Evolutionary conservation across 441 rosid species (phyloP).

Genomic region (Hura crepitans): DNA sequence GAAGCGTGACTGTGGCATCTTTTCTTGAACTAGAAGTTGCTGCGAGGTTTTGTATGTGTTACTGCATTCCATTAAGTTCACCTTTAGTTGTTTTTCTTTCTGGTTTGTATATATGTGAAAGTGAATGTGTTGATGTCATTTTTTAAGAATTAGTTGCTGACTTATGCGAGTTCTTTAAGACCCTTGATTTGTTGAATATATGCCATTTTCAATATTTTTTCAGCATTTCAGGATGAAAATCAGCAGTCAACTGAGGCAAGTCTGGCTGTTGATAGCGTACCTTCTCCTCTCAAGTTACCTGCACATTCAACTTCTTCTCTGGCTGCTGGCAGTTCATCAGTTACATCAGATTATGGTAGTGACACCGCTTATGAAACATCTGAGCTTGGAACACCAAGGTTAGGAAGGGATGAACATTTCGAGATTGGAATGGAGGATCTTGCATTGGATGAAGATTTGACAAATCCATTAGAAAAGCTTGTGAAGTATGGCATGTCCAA

Average conservation of each 20-base stretch:
- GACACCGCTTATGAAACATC: conserved; percentile 91
- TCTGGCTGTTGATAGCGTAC: conserved; percentile 37
- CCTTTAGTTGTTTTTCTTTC: conserved; percentile 11
- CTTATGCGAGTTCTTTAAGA: too few species aligned
- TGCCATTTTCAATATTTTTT: conserved; percentile 19
- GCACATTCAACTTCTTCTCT: conserved; percentile 47
- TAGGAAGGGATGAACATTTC: conserved; percentile 53
- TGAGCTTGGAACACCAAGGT: conserved; percentile 79
- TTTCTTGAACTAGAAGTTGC: conserved; percentile 98
- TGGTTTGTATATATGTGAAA: conserved; percentile 2
- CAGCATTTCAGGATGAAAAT: conserved; percentile 80
- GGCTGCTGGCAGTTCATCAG: conserved; percentile 56
- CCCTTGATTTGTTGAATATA: not conserved
- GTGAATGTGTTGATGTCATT: too few species aligned
- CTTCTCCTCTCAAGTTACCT: conserved; percentile 40
- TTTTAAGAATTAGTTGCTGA: too few species aligned
- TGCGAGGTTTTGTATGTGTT: conserved; percentile 85
- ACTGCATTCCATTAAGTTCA: conserved; percentile 24
- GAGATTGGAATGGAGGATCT: conserved; percentile 59
- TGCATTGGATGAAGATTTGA: conserved; percentile 55
- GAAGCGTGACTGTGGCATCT: conserved; percentile 80
- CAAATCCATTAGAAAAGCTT: conserved; percentile 59
- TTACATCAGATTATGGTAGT: conserved; percentile 87
- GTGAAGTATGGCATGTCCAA: conserved; percentile 72
- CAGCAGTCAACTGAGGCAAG: conserved; percentile 49